Evolutionary conservation across 1,284 basidiomycete species (phyloP).

Genomic region (Puccinia polysora): DNA sequence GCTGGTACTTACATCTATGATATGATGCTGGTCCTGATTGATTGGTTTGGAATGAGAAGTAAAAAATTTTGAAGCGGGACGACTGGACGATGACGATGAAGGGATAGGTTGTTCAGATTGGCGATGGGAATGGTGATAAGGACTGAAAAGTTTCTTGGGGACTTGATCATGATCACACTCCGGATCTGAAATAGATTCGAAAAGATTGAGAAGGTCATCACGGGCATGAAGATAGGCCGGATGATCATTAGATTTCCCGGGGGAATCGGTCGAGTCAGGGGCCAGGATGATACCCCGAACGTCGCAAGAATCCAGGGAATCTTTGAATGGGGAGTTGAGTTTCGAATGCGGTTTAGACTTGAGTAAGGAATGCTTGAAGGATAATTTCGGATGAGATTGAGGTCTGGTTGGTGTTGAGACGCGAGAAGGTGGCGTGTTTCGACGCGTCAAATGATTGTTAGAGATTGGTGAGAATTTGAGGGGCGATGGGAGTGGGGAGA

Average conservation of each 20-base stretch:
- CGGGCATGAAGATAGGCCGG: background rate
- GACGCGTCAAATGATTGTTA: background rate
- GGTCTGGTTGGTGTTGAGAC: background rate
- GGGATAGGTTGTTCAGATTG: too few species aligned
- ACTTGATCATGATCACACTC: background rate
- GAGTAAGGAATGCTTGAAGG: background rate
- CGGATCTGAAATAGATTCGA: background rate
- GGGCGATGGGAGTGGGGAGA: conserved; percentile 2
- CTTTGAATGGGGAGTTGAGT: background rate
- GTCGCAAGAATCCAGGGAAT: background rate
- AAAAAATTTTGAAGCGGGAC: background rate
- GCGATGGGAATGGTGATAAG: too few species aligned
- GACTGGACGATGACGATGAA: background rate
- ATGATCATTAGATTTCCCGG: too few species aligned
- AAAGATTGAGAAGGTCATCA: background rate
- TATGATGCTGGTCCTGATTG: too few species aligned
- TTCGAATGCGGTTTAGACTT: background rate
- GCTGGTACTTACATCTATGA: too few species aligned
- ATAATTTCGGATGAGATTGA: background rate
- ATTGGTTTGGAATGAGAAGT: background rate
- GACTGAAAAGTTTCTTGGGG: conserved; percentile 13
- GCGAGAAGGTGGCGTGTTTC: background rate
- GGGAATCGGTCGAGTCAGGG: conserved; percentile 6
- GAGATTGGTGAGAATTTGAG: background rate
- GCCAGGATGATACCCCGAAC: background rate